Evolutionary conservation across 2,329 filamentous ascomycete genomes (phyloP), one percentile per base, ranked within the genome.

Genomic region (Dactylellina parvicollis): DNA sequence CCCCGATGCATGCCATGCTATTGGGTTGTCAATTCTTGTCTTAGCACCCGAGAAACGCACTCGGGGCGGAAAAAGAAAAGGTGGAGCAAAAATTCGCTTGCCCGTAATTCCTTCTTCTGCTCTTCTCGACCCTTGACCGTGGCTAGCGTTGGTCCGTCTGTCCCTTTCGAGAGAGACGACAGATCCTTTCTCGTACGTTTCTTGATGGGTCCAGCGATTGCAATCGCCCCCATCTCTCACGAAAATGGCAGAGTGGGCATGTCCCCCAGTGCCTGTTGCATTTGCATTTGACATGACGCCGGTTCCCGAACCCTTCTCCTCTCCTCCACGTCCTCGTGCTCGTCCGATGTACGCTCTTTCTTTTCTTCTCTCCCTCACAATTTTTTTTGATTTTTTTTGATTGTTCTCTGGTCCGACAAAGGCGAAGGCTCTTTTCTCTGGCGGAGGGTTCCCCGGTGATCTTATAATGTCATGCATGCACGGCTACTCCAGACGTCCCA

Each of bases 381-480:
- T 38, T 38, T 38, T 38, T 38, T 7, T 38, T 38, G 12, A 9
- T 38, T 4, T 14, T 18, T 7, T 18, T 2, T 4, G 14, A 46
- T 22, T 20, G 44, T 26, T 26, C n/a, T 22, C 28, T 14, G 12
- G 34, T 9, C 22, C 52, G 34, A 28, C 34, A 47, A 28, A 22
- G 55, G 38, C 55, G 28, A 59, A 40, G 34, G n/a, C 16, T 12
- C 12, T 32, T 26, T 20, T 14, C 22, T 47, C 55, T n/a, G n/a
- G 20, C 22, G 38, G 20, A 36, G 57, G 50, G 59, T 60, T 60
- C 44, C 60, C 54, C 36, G 38, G 54, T 49, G 69, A 65, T 72
- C 54, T 66, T 73, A 60, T 73, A 73, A 73, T 73, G 60, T 73
- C 69, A 73, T 73, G 60, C 69, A 73, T 69, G 55, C 64, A 69